Base-by-base conservation (phyloP, 1,284 basidiomycete species). In the Phylloboletellus chloephorus region DNA sequence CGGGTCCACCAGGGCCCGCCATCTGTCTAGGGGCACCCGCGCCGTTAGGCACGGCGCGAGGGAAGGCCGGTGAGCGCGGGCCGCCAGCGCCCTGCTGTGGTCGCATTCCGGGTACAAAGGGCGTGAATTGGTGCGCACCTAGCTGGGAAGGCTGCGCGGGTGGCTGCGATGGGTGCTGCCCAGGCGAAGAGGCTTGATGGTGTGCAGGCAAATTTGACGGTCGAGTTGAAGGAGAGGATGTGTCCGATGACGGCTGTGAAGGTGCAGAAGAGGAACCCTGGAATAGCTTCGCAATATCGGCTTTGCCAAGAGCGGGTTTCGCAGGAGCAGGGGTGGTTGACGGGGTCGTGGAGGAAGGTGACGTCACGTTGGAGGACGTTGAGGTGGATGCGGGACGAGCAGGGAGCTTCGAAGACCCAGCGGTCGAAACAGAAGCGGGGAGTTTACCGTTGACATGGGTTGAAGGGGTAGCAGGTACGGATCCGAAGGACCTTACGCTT, bases 401-500 rank as follows among this genome's bases (percentile, higher is more conserved):
- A 44, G 59, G 53, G 42, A 57, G 54, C 49, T 53, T 58, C 35
- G 60, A 63, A 43, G 47, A 55, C 50, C 43, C 52, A 17, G 49
- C 42, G 44, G 56, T 44, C 37, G 50, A 48, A 42, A 54, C 34
- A 13, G 51, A 56, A 54, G 51, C 51, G 39, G 36, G 44, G 31
- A 63, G 53, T 62, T 79, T 82, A 47, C 79, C 79, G 62, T 82
- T 82, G 40, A 73, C 64, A 60, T 73, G 70, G 41, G 65, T 61
- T 17, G 63, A 48, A 5, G 68, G 65, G 15, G 54, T 48, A 39
- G 52, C 54, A 20, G 58, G 76, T 32, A 90, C 77, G 15, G 82
- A 72, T 54, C 88, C 87, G 63, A 91, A 91, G 28, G 83, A 76
- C 63, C 82, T 87, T 54, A 89, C 81, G 49, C 71, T 76, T 56